A percentile compares a stretch with the other conserved stretches of the same genome.
These are phyloP conservation scores for Aspergillus arachidicola DNA, from an alignment of 2,329 filamentous ascomycete species.

Conservation along the genomic window DNA sequence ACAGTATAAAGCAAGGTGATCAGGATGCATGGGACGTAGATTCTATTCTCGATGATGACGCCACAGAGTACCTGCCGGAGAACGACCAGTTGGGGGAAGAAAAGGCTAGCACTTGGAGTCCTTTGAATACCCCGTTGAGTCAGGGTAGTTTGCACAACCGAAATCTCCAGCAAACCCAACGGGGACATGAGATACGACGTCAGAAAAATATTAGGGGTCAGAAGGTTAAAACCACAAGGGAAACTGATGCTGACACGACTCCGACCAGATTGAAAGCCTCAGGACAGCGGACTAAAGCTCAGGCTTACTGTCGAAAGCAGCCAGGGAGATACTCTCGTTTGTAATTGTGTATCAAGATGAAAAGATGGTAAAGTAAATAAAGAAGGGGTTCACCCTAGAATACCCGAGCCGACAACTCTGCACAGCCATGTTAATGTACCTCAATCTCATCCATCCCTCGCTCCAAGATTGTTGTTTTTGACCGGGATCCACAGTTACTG, in stretches of 20 bases:
- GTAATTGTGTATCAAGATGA: background rate
- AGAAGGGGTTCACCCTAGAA: background rate
- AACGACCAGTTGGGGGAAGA: background rate
- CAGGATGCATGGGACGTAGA: background rate
- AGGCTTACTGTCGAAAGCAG: slow-evolving; percentile 2
- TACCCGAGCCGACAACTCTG: background rate
- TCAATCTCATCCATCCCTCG: background rate
- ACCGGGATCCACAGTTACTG: background rate
- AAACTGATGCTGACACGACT: background rate
- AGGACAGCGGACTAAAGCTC: slow-evolving; percentile 1
- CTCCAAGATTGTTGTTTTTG: background rate
- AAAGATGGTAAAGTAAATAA: background rate
- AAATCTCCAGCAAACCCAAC: background rate
- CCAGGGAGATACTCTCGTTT: background rate
- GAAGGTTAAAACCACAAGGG: background rate
- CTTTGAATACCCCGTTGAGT: background rate
- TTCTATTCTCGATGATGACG: background rate
- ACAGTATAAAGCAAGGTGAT: background rate
- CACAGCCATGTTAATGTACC: background rate
- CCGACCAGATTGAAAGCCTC: background rate
- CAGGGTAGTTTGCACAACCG: background rate
- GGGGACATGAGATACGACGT: background rate
- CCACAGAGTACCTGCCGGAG: background rate
- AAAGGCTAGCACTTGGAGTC: background rate
- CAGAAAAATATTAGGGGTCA: background rate